Conservation (phyloP, 345 rosid genomes). For the Brassica napus region Da-Ae NC_063448.1:39421001-39421500, state of each 20-base stretch:
- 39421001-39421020: no score
- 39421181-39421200: not conserved
- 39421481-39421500: not conserved
- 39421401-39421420: not conserved
- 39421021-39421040: no score
- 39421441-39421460: not conserved
- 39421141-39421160: slow-evolving; percentile 34
- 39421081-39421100: not conserved
- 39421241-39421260: slow-evolving; percentile 28
- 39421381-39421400: not conserved
- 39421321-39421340: not conserved
- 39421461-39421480: not conserved
- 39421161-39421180: not conserved
- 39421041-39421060: not conserved
- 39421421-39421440: not conserved
- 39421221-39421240: slow-evolving; percentile 33
- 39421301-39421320: not conserved
- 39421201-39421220: slow-evolving; percentile 37
- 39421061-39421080: not conserved
- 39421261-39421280: slow-evolving; percentile 15
- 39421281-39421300: not conserved
- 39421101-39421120: slow-evolving; percentile 39
- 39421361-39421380: not conserved
- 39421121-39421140: slow-evolving; percentile 14
- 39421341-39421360: not conserved